Conservation (phyloP, 345 rosid species). For the Kandelia obovata region DNA sequence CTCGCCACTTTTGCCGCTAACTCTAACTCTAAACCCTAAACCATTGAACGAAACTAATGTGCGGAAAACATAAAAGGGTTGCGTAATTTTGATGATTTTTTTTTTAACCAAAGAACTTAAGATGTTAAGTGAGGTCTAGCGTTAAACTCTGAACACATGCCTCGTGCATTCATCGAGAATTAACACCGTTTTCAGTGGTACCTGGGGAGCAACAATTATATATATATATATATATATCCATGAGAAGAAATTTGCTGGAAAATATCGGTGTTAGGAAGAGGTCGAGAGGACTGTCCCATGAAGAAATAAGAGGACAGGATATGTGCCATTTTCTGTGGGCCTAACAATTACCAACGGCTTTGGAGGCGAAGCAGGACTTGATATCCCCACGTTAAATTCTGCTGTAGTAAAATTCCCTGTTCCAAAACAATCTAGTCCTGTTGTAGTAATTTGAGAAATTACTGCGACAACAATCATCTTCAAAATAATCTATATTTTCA, state of each 20-base stretch:
- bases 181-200: neutral
- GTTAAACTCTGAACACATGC: too few species aligned
- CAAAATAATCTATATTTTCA: too few species aligned
- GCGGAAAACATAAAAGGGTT: neutral
- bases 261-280: slow-evolving; percentile 26
- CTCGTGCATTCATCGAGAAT: too few species aligned
- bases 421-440: neutral
- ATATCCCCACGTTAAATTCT: neutral
- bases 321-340: slow-evolving; percentile 26
- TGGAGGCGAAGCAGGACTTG: slow-evolving; percentile 18
- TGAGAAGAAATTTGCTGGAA: slow-evolving; percentile 36
- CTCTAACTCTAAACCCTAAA: slow-evolving; percentile 20
- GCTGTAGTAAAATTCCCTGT: neutral
- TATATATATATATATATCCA: slow-evolving; percentile 26
- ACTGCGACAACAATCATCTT: too few species aligned
- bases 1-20: slow-evolving; percentile 22
- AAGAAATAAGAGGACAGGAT: slow-evolving; percentile 34
- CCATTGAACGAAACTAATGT: too few species aligned
- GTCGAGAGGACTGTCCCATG: slow-evolving; percentile 30
- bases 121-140: too few species aligned
- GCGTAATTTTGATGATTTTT: neutral
- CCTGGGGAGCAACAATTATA: slow-evolving; percentile 17
- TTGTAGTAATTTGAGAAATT: too few species aligned
- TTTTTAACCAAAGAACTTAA: too few species aligned
- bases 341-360: slow-evolving; percentile 27